These are phyloP conservation scores for Globisporangium megalacanthum DNA, from an alignment of 352 stramenopile species.

Conservation along the genomic window DNA sequence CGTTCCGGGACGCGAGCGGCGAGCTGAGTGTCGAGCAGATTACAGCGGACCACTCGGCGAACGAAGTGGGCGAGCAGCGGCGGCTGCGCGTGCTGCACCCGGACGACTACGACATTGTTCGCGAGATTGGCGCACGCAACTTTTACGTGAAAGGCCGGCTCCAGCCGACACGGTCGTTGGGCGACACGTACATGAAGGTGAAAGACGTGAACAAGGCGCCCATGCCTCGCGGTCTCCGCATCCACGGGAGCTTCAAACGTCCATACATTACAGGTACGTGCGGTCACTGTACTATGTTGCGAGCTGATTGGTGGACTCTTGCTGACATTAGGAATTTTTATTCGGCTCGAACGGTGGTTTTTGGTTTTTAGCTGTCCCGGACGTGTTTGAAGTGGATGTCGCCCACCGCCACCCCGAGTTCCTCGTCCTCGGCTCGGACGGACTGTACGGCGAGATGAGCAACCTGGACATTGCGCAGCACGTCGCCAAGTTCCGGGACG, in stretches of 20 bases:
- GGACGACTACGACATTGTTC: slow-evolving; percentile 64
- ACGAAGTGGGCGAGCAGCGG: slow-evolving; percentile 52
- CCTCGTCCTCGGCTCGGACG: slow-evolving; percentile 57
- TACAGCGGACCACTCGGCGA: slow-evolving; percentile 61
- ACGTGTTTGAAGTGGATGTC: slow-evolving; percentile 61
- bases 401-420: slow-evolving; percentile 47
- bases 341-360: background rate
- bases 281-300: background rate
- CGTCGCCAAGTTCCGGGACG: slow-evolving; percentile 35
- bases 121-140: slow-evolving; percentile 57
- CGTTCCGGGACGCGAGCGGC: slow-evolving; percentile 43
- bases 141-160: slow-evolving; percentile 70
- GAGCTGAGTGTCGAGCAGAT: slow-evolving; percentile 57
- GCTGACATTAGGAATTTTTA: no score
- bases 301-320: no score
- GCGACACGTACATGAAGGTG: slow-evolving; percentile 76
- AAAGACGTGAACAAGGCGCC: slow-evolving; percentile 59
- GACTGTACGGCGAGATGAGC: slow-evolving; percentile 52
- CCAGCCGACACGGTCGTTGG: slow-evolving; percentile 57
- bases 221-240: slow-evolving; percentile 54
- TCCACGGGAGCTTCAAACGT: slow-evolving; percentile 45
- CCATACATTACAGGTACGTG: slow-evolving; percentile 40
- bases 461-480: slow-evolving; percentile 61
- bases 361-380: slow-evolving; percentile 30
- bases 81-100: slow-evolving; percentile 49